phyloP scores from a whole-genome alignment of 352 stramenopile species.

The Pseudoperonospora humuli region DNA sequence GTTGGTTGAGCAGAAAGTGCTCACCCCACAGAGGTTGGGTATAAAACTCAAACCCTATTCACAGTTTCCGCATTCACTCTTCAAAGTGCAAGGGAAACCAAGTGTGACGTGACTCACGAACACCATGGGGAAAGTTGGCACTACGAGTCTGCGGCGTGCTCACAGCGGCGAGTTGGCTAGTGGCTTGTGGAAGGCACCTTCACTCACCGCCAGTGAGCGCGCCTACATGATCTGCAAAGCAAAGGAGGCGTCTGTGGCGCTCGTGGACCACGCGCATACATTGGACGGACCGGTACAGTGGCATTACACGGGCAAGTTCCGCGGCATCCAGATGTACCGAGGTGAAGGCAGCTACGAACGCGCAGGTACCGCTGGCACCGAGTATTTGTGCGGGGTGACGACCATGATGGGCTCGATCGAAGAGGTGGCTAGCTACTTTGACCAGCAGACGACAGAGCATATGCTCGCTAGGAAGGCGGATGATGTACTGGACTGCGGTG shows the following conservation, averaged over 20 bases:
- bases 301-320: conserved; percentile 69
- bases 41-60: neutral
- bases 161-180: conserved; percentile 7
- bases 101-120: conserved; percentile 3
- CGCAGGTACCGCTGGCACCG: conserved; percentile 24
- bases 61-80: conserved; percentile 7
- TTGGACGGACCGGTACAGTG: conserved; percentile 65
- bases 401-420: conserved; percentile 67
- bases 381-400: conserved; percentile 68
- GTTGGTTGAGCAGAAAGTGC: too few relatives aligned
- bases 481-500: conserved; percentile 56
- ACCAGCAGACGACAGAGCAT: conserved; percentile 47
- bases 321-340: conserved; percentile 75
- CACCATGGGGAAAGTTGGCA: conserved; percentile 19
- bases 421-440: conserved; percentile 59
- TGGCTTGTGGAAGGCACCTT: conserved; percentile 12
- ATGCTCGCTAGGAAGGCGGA: conserved; percentile 57
- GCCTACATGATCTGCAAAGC: conserved; percentile 63
- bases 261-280: conserved; percentile 67
- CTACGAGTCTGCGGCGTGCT: conserved; percentile 11
- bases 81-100: conserved; percentile 6
- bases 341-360: conserved; percentile 48
- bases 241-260: conserved; percentile 54
- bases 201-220: conserved; percentile 31
- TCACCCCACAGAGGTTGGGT: too few relatives aligned